Base-by-base conservation (phyloP, 352 stramenopile genomes). In the Elongisporangium undulatum region DNA sequence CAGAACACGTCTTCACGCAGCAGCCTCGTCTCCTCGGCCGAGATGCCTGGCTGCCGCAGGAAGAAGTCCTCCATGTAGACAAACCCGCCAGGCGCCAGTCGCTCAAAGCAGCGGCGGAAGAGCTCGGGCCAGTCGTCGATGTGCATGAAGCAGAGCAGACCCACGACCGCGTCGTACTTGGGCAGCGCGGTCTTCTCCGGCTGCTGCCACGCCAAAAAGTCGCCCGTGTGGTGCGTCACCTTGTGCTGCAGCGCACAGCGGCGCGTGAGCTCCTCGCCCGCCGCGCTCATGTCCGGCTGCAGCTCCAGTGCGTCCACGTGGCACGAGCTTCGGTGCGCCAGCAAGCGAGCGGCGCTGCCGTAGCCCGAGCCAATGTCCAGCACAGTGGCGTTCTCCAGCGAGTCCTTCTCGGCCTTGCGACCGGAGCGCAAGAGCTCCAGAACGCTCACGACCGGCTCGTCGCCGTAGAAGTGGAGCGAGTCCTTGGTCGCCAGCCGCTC, bases 321-420 rank as follows among this genome's bases (percentile, higher is more conserved):
- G 59, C 81, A 91, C 48, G 76, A 75, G 55, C 79, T 82, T 57
- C 77, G 75, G 39, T 79, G 66, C 21, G 89, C 89, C 22, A 97
- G 66, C 68, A 96, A 79, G 17, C 92, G 71, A 34, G 87, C 91
- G 4, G 89, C 95, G 56, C 89, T 86, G 59, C 92, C 92, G 62
- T 95, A 94, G 19, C 92, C 92, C 56, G 89, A 92, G 55, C 90
- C 92, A 45, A 98, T 84, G 64, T 97, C 90, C 51, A 97, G 72
- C 53, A 97, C 87, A 16, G 51, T 63, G 24, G 67, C 74, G 17
- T 22, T 50, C 10, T 52, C 34, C 6, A 50, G 55, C 17, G 41
- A 52, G 17, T 61, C 52, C 51, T 15, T n/a, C 9, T 20, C 7
- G 8, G 51, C 74, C 54, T 66, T 67, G 21, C 9, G 21, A 17